Evolutionary conservation across 805 yeast species (phyloP), one percentile per base, ranked within the genome.

Genomic region (Pichia deserticola): DNA sequence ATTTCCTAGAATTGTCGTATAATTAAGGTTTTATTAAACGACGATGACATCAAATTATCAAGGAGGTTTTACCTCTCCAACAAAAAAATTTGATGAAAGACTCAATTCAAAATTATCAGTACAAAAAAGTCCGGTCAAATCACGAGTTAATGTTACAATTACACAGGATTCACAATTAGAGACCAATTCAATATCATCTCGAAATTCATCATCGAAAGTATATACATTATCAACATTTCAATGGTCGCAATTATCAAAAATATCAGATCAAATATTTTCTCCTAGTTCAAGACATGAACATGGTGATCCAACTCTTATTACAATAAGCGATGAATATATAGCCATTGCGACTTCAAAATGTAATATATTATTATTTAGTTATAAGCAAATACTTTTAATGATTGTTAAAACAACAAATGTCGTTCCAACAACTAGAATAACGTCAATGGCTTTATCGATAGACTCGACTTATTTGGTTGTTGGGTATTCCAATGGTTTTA

Each of bases 301-400:
- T 56, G 90, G 92, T 0, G 70, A 74, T 2, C 79, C 84, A 0
- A 68, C 77, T 0, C 61, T 71, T 29, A 57, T 80, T 12, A 61
- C 70, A 0, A 69, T 76, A 0, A 71, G 77, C 9, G 74, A 70
- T 35, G 39, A 38, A 7, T 57, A 74, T 34, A 68, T 84, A 7
- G 79, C 79, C 0, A 57, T 89, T 7, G 97, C 95, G 2, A 89
- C 97, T 0, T 58, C 75, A 0, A 76, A 75, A 45, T 96, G 96
- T 1, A 68, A 63, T 36, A 69, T 88, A 0, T 63, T 86, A 5
- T 70, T 85, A 5, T 89, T 87, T 63, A 84, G 82, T 57, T 83
- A 81, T 53, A 75, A 75, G 41, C 96, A 90, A 62, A 70, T 68
- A 33, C 60, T 86, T 5, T 68, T 74, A 12, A 66, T 67, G 40